A percentile compares a stretch with the other conserved stretches of the same genome.
Conservation (phyloP, 768 basidiomycete species). For the Trametes elegans region DNA sequence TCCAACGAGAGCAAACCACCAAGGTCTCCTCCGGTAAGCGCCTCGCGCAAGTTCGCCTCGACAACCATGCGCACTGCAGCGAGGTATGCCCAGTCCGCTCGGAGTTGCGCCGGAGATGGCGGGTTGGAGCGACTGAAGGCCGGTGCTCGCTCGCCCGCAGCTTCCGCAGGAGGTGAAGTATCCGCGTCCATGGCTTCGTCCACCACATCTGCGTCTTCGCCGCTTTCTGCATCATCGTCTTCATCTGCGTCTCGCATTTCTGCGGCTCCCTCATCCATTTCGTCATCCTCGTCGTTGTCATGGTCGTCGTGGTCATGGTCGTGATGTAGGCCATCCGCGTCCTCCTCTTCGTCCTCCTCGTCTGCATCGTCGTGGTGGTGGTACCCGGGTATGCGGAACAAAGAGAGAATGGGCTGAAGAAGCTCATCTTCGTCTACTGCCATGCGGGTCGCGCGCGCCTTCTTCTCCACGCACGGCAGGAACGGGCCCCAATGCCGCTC, state of each 20-base stretch:
- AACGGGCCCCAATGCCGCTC: slow-evolving; percentile 28
- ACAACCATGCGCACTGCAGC: slow-evolving; percentile 49
- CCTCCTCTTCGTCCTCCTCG: slow-evolving; percentile 23
- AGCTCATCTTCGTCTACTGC: slow-evolving; percentile 11
- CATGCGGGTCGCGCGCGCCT: neutral
- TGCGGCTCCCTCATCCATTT: neutral
- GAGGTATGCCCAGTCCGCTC: slow-evolving; percentile 50
- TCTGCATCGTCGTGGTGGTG: slow-evolving; percentile 1
- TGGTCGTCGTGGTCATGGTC: slow-evolving; percentile 21
- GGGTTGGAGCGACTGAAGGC: neutral
- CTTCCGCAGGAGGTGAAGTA: neutral
- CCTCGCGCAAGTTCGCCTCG: slow-evolving; percentile 49
- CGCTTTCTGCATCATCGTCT: slow-evolving; percentile 4
- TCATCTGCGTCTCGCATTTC: neutral
- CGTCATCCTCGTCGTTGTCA: neutral
- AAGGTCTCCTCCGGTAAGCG: slow-evolving; percentile 29
- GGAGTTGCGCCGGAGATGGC: slow-evolving; percentile 26
- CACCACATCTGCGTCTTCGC: neutral
- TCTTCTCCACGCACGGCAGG: slow-evolving; percentile 12
- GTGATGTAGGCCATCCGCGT: slow-evolving; percentile 12
- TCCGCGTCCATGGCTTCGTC: slow-evolving; percentile 1
- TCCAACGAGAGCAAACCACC: slow-evolving; percentile 29
- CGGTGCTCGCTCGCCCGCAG: neutral
- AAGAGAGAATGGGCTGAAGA: slow-evolving; percentile 17
- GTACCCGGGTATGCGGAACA: slow-evolving; percentile 6